Evolutionary conservation across 306 rosid species (phyloP).

Genomic region (Castanea mollissima): DNA sequence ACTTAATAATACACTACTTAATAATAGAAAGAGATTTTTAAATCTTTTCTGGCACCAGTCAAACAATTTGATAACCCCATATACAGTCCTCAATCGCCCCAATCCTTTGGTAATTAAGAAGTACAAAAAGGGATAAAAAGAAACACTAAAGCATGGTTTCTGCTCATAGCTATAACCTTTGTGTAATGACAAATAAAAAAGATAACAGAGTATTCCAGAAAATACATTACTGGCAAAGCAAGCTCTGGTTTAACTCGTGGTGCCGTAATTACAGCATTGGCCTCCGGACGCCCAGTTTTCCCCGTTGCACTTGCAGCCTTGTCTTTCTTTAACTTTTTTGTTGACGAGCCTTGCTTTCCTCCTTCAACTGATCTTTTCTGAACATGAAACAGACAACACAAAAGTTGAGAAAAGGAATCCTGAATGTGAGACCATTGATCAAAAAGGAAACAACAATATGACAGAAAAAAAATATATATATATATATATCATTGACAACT

Average conservation of each 20-base stretch:
- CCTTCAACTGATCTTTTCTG: constrained; percentile 86
- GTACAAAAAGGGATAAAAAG: neutral
- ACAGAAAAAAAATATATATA: neutral
- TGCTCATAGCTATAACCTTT: neutral
- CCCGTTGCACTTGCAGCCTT: constrained; percentile 70
- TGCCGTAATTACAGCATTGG: constrained; percentile 50
- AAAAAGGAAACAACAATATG: neutral
- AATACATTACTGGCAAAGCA: constrained; percentile 76
- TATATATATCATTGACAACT: no score
- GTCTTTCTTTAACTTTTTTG: constrained; percentile 85
- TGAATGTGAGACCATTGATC: neutral
- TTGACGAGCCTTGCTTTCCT: constrained; percentile 84
- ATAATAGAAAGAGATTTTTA: no score
- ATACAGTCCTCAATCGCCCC: neutral
- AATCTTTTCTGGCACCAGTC: neutral
- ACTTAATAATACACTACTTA: neutral
- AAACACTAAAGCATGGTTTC: neutral
- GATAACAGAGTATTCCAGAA: constrained; percentile 24
- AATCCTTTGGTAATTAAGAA: neutral
- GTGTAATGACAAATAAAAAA: neutral
- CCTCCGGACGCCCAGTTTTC: constrained; percentile 68
- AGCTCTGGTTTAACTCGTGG: constrained; percentile 96
- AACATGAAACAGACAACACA: constrained; percentile 23
- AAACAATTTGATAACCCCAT: neutral
- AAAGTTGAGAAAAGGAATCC: constrained; percentile 18